Evolutionary conservation across 169 alveolate species (phyloP).

Genomic region (Plasmodium gaboni): DNA sequence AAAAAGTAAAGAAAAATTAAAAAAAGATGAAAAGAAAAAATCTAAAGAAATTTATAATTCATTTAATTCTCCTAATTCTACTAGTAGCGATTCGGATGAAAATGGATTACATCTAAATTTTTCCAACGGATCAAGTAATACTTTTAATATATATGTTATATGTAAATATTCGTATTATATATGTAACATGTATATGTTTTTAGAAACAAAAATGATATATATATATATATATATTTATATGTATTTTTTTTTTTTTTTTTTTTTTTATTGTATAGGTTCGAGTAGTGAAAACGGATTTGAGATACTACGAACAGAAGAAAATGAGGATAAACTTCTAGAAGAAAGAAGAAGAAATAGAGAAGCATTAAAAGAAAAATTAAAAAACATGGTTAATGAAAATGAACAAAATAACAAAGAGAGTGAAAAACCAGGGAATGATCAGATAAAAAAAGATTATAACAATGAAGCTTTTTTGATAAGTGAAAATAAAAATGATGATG

Average conservation of each 20-base stretch:
- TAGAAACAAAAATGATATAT: not conserved
- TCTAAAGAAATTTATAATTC: constrained; percentile 66
- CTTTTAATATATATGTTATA: not conserved
- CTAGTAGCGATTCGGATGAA: constrained; percentile 69
- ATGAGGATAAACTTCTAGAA: constrained; percentile 69
- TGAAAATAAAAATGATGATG: constrained; percentile 38
- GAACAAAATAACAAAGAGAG: not conserved
- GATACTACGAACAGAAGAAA: constrained; percentile 60
- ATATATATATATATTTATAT: not conserved
- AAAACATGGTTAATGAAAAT: constrained; percentile 16
- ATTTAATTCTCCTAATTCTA: constrained; percentile 74
- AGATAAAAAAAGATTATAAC: constrained; percentile 18
- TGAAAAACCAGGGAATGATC: not conserved
- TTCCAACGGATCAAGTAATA: constrained; percentile 61
- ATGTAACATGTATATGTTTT: not conserved
- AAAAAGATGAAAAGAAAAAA: constrained; percentile 66
- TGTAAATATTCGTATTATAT: not conserved
- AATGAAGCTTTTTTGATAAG: not conserved
- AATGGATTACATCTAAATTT: constrained; percentile 7
- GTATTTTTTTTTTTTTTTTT: not conserved
- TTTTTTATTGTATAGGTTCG: constrained; percentile 25
- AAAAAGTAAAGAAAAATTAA: constrained; percentile 59
- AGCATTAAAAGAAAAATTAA: constrained; percentile 61
- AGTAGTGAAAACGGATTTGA: constrained; percentile 65
- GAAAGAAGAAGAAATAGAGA: constrained; percentile 72